Evolutionary conservation across 2,329 filamentous ascomycete species (phyloP), one percentile per base, ranked within the genome.

Genomic region (Thielaviopsis euricoi): DNA sequence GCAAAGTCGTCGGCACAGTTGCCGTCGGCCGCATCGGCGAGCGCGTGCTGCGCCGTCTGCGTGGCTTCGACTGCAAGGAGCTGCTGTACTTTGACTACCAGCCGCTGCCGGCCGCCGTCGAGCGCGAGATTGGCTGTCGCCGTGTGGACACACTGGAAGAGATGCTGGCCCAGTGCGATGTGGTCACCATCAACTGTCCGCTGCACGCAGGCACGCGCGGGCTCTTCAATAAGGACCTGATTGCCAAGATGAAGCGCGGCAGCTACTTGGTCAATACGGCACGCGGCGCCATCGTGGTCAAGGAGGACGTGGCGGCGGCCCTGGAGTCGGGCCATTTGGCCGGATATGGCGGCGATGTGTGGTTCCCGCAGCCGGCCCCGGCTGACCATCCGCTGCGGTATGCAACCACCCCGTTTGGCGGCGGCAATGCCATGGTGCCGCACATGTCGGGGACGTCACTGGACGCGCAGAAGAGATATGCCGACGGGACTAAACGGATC

Each of bases 31-130:
- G 93, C 71, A 98, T 98, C 67, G 93, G 93, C 68, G 90, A 97
- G 83, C 90, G 93, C 75, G 93, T 98, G 60, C 83, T 98, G 66
- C 87, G 91, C 73, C 85, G 93, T 64, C 85, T 98, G 67, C 95
- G 94, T 83, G 78, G 90, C 64, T 98, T 98, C 70, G 91, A 95
- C 79, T 98, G 93, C 88, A 95, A 95, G 85, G 91, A 97, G 80
- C 82, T 98, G 55, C 82, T 97, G 63, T 98, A 98, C 87, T 97
- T 87, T 72, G 93, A 98, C 78, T 98, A 98, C 86, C 93, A 98
- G 81, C 89, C 91, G 56, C 80, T 98, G 64, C 79, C 75, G 61
- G 69, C 88, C 61, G 89, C 95, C 77, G 78, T 83, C 67, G 90
- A 97, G 82, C 83, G 86, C 74, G 91, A 96, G 79, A 97, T 97